phyloP scores from a whole-genome alignment of 805 yeast species.

The Lipomyces yamadae region DNA sequence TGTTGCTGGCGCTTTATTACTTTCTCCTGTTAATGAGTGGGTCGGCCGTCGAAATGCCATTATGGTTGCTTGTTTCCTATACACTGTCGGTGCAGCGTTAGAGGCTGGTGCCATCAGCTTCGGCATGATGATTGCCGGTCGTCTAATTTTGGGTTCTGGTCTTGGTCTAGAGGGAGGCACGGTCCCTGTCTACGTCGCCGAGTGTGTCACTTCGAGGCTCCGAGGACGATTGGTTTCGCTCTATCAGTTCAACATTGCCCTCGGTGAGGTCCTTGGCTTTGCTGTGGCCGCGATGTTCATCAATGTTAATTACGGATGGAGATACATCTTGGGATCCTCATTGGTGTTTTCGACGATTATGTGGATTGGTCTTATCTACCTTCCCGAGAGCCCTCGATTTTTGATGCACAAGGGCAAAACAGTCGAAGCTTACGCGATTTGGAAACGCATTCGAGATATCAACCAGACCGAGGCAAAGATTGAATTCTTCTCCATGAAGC shows the following conservation, averaged over 20 bases:
- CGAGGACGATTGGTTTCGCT: constrained; percentile 66
- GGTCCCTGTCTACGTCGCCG: constrained; percentile 66
- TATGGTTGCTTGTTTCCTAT: constrained; percentile 12
- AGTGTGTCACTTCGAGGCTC: constrained; percentile 60
- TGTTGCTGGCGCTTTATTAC: constrained; percentile 62
- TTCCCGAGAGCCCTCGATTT: constrained; percentile 69
- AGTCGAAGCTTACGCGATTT: constrained; percentile 60
- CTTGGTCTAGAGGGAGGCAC: constrained; percentile 71
- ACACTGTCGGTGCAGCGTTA: constrained; percentile 17
- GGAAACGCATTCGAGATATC: constrained; percentile 61
- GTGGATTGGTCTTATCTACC: constrained; percentile 56
- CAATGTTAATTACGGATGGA: constrained; percentile 63
- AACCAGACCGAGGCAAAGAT: constrained; percentile 51
- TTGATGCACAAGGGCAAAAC: constrained; percentile 56
- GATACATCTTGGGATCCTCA: constrained; percentile 68
- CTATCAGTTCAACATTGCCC: constrained; percentile 67
- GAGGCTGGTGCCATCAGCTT: constrained; percentile 18
- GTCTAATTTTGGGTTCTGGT: constrained; percentile 64
- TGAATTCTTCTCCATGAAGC: constrained; percentile 64
- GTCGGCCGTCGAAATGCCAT: constrained; percentile 57
- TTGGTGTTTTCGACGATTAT: constrained; percentile 60
- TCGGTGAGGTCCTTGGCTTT: constrained; percentile 69
- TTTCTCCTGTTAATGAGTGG: constrained; percentile 61
- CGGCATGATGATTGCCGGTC: constrained; percentile 17
- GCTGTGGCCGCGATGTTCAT: constrained; percentile 67